phyloP scores from a whole-genome alignment of 2,329 filamentous ascomycete genomes.

The Fusarium duplospermum region DNA sequence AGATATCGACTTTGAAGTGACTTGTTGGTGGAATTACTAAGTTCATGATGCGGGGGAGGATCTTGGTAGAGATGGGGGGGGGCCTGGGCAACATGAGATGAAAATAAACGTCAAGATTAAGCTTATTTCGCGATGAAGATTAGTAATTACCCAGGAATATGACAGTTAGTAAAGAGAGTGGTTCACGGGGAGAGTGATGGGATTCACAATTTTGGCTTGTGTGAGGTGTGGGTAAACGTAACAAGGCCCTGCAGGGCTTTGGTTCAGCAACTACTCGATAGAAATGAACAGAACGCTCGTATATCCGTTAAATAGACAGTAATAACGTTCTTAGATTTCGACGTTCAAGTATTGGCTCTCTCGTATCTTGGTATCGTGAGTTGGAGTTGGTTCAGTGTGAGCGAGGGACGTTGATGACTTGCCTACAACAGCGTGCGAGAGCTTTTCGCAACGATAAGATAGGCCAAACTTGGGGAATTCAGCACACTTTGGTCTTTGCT shows the following conservation, averaged over 20 bases:
- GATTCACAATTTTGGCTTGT: neutral
- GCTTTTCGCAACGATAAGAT: neutral
- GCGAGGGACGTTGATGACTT: neutral
- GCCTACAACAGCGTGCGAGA: neutral
- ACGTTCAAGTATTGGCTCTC: neutral
- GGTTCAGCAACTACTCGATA: neutral
- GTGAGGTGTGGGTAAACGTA: neutral
- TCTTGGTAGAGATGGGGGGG: neutral
- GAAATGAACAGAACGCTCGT: neutral
- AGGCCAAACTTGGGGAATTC: neutral
- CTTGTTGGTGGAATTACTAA: slow-evolving; percentile 1
- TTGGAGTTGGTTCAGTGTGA: neutral
- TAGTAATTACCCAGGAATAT: neutral
- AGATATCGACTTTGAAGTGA: neutral
- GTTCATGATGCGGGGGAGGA: slow-evolving; percentile 29
- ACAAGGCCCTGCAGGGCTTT: neutral
- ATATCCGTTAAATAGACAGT: neutral
- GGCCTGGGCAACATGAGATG: neutral
- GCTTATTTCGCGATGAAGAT: neutral
- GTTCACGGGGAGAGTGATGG: neutral
- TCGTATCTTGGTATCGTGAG: neutral
- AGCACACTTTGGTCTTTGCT: neutral
- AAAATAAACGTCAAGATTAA: neutral
- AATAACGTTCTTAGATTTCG: neutral
- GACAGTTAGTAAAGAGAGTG: neutral